Evolutionary conservation across 2,329 filamentous ascomycete species (phyloP).

Genomic region (Cladosporium sp.): DNA sequence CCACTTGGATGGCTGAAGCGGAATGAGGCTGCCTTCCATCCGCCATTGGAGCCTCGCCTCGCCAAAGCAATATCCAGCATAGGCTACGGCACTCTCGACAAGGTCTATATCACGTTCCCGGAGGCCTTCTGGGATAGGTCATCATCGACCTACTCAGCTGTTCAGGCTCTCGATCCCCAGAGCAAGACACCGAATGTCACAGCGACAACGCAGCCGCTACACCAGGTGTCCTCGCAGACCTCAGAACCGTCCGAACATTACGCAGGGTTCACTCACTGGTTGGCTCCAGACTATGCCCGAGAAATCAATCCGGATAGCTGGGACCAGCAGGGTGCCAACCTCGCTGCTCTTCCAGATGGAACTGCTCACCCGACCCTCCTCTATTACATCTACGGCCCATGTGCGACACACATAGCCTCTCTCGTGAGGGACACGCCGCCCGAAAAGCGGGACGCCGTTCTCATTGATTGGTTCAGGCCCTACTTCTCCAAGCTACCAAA

Average conservation of each 20-base stretch:
- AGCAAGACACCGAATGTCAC: constrained; percentile 31
- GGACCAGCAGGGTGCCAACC: constrained; percentile 60
- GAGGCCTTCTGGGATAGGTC: constrained; percentile 62
- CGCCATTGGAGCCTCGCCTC: constrained; percentile 52
- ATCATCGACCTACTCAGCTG: not conserved
- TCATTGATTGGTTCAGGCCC: constrained; percentile 65
- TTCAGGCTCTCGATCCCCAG: constrained; percentile 7
- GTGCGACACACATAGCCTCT: constrained; percentile 49
- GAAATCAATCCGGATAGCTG: constrained; percentile 58
- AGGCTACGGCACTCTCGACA: constrained; percentile 65
- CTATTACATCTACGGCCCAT: constrained; percentile 70
- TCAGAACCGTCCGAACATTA: constrained; percentile 29
- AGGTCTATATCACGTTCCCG: constrained; percentile 61
- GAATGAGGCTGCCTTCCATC: constrained; percentile 53
- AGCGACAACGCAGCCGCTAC: constrained; percentile 32
- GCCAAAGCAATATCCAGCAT: constrained; percentile 57
- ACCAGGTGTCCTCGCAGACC: constrained; percentile 19
- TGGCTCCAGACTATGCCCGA: constrained; percentile 61
- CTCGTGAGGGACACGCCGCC: constrained; percentile 29
- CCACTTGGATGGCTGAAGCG: constrained; percentile 64
- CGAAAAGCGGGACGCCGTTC: constrained; percentile 46
- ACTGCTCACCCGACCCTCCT: constrained; percentile 72
- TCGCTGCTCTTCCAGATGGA: constrained; percentile 56
- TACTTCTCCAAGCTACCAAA: constrained; percentile 71
- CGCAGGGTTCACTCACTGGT: constrained; percentile 69